Percentiles rank a stretch among this genome's conserved stretches.
These are phyloP conservation scores for Sinapis alba DNA, from an alignment of 441 rosid species.

Conservation along the genomic window DNA sequence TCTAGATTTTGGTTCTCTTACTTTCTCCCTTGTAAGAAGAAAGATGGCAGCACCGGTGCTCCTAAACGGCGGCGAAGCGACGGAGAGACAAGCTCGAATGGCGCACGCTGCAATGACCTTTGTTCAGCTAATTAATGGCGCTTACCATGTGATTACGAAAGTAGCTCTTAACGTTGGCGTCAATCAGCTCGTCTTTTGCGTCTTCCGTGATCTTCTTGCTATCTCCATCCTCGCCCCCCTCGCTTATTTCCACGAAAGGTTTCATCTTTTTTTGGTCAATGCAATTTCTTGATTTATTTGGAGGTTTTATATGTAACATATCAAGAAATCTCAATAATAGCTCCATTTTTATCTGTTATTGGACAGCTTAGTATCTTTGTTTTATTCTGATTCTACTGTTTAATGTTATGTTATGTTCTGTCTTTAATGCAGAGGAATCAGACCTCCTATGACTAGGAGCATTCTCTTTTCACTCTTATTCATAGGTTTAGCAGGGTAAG, in stretches of 20 bases:
- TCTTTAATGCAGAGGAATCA: constrained; percentile 58
- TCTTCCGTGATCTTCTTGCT: constrained; percentile 87
- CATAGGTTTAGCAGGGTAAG: constrained; percentile 90
- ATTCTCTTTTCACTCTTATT: constrained; percentile 71
- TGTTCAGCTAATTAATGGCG: constrained; percentile 81
- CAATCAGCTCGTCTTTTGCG: constrained; percentile 92
- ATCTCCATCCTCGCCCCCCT: constrained; percentile 84
- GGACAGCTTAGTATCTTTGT: no score
- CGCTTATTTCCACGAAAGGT: constrained; percentile 86
- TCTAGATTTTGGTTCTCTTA: background rate
- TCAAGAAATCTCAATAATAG: background rate
- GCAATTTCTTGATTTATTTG: background rate
- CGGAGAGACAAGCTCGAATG: constrained; percentile 49
- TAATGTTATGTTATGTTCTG: constrained; percentile 4
- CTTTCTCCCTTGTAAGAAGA: no score
- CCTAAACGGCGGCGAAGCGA: constrained; percentile 12
- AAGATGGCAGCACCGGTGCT: constrained; percentile 34
- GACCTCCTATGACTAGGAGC: constrained; percentile 70
- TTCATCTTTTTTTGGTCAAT: background rate
- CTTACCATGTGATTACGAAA: constrained; percentile 90
- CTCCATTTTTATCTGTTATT: constrained; percentile 2
- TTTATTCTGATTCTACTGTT: no score
- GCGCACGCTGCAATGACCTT: constrained; percentile 83
- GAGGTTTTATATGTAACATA: background rate
- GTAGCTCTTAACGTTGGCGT: constrained; percentile 93